Base-by-base conservation (phyloP, 352 stramenopile species). In the Phytophthora pisi region DNA sequence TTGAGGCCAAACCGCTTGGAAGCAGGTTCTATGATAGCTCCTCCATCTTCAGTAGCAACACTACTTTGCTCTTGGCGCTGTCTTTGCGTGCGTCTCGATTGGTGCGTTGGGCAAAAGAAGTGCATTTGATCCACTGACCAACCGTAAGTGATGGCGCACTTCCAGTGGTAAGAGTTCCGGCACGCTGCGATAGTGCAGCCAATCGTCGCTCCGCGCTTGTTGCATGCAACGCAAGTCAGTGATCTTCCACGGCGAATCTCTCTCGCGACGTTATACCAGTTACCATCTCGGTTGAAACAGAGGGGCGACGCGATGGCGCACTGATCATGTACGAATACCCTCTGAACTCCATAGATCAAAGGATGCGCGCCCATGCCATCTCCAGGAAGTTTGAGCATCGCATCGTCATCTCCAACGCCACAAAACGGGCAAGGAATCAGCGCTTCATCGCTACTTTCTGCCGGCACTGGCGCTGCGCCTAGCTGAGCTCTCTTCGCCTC, bases 271-370 rank as follows among this genome's bases (percentile, higher is more conserved):
- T 96, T 96, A 63, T 93, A 96, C 88, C 88, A 96, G 23, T 73
- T 84, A 1, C 84, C 85, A 15, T 76, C 74, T 43, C 84, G 76
- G 42, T 93, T 91, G 64, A 96, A 96, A 60, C 85, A 93, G 30
- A 93, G 59, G 1, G 88, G 88, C 5, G 88, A 96, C 3, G 86
- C 86, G 50, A 96, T 95, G 11, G 88, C 79, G 45, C 88, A 96
- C 49, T 95, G 88, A 53, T 96, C 88, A 38, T 96, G 88, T 2
- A 96, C 88, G 63, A 96, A 96, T 13, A 95, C 66, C 2, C 88
- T 75, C 70, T 95, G 86, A 0, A 63, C 53, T 2, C 84, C 86
- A 38, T 78, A 86, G 43, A 95, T 84, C 8, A 96, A 66, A 15
- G 88, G 85, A 42, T 93, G 71, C 4, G 81, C 61, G 9, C 88